These are phyloP conservation scores for Lolium rigidum DNA, from an alignment of 176 grass and related monocot genomes.

Conservation along the genomic window DNA sequence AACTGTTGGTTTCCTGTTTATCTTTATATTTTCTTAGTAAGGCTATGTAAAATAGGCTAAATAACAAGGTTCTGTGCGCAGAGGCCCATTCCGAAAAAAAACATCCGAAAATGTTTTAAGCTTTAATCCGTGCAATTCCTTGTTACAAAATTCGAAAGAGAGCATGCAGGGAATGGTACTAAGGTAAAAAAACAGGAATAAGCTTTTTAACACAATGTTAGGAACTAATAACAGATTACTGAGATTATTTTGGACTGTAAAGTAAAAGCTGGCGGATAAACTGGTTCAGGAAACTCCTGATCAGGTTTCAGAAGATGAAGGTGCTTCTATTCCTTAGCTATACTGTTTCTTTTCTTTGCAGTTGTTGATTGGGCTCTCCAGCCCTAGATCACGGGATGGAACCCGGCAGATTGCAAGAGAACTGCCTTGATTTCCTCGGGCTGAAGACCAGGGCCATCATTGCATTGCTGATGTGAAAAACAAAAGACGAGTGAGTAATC, in stretches of 20 bases:
- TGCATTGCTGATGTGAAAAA: slow-evolving; percentile 74
- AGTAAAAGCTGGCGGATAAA: slow-evolving; percentile 28
- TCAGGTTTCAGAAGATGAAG: slow-evolving; percentile 27
- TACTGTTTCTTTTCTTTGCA: neutral
- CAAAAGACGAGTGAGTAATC: neutral
- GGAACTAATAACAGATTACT: neutral
- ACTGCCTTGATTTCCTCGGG: slow-evolving; percentile 94
- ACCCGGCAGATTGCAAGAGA: slow-evolving; percentile 77
- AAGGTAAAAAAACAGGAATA: neutral
- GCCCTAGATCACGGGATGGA: slow-evolving; percentile 55
- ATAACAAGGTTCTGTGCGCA: too few species aligned
- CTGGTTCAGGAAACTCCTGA: slow-evolving; percentile 3
- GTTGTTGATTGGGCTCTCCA: neutral
- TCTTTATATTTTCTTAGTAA: too few species aligned
- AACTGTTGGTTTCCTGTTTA: too few species aligned
- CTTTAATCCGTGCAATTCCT: too few species aligned
- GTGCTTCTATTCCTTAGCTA: slow-evolving; percentile 42
- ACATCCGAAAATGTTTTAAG: too few species aligned
- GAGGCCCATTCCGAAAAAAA: too few species aligned
- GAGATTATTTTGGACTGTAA: slow-evolving; percentile 42
- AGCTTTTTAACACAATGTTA: slow-evolving; percentile 15
- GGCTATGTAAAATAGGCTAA: too few species aligned
- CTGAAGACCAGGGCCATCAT: slow-evolving; percentile 69
- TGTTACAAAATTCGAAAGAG: too few species aligned
- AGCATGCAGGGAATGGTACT: neutral